A percentile compares a stretch with the other conserved stretches of the same genome.
Conservation (phyloP, 805 yeast genomes). For the Saturnispora gosingensis region DNA sequence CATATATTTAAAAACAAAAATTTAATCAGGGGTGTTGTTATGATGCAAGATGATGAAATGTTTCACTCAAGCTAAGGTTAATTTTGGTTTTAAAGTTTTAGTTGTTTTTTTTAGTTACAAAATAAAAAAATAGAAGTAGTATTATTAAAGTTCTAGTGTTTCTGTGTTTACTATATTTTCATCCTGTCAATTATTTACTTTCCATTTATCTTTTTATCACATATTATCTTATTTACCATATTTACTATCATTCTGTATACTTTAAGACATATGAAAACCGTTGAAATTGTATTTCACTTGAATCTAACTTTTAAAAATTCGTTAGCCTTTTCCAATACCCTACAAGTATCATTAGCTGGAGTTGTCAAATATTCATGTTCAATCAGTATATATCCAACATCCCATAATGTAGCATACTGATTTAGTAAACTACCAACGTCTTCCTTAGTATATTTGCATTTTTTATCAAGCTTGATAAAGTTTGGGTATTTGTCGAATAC, state of each 20-base stretch:
- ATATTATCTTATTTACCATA: neutral
- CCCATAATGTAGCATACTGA: constrained; percentile 13
- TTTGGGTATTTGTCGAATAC: constrained; percentile 13
- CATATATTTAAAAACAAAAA: neutral
- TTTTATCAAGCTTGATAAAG: constrained; percentile 6
- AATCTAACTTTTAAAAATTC: constrained; percentile 11
- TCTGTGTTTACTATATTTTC: neutral
- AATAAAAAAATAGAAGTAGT: neutral
- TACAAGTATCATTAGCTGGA: neutral
- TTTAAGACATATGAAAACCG: neutral
- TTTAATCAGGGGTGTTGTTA: neutral
- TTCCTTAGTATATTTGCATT: constrained; percentile 11
- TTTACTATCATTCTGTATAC: neutral
- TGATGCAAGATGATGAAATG: neutral
- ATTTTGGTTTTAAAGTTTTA: neutral
- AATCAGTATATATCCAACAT: constrained; percentile 9
- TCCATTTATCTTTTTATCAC: neutral
- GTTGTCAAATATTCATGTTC: neutral
- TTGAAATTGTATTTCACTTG: neutral
- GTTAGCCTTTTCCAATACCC: neutral
- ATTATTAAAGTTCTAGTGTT: neutral
- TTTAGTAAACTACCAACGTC: constrained; percentile 13
- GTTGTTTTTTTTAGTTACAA: neutral
- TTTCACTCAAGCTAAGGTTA: neutral
- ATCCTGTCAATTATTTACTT: neutral